Evolutionary conservation across 257 asterid genomes (phyloP).

Genomic region (Solanum ahanhuiri): DNA sequence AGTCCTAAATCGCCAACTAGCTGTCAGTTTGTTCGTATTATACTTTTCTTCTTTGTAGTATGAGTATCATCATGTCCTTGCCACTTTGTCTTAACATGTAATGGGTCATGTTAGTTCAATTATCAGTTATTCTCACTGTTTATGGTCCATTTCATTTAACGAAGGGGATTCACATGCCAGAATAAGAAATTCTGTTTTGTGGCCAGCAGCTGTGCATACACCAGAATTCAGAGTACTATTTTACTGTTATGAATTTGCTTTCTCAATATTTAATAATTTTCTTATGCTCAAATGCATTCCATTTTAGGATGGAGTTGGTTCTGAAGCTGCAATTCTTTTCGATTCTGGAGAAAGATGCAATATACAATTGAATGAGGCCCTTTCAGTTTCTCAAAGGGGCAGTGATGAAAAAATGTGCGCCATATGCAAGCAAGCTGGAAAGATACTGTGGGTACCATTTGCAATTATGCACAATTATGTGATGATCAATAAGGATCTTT

Average conservation of each 20-base stretch:
- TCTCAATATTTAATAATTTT: neutral
- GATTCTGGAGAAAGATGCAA: slow-evolving; percentile 16
- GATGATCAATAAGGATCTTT: neutral
- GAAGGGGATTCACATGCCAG: neutral
- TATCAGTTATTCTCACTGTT: neutral
- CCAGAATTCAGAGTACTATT: neutral
- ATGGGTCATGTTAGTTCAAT: neutral
- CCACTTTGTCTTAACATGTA: neutral
- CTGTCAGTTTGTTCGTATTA: neutral
- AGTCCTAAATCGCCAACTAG: neutral
- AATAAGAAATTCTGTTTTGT: neutral
- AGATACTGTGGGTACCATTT: slow-evolving; percentile 68
- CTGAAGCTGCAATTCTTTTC: slow-evolving; percentile 31
- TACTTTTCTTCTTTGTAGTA: neutral
- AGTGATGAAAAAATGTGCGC: slow-evolving; percentile 22
- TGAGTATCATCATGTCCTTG: neutral
- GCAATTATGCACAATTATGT: slow-evolving; percentile 5
- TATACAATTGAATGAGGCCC: slow-evolving; percentile 9
- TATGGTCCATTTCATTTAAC: neutral
- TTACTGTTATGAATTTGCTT: neutral
- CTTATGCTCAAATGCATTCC: slow-evolving; percentile 14
- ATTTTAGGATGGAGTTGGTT: slow-evolving; percentile 44
- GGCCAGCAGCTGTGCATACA: neutral
- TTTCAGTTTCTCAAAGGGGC: slow-evolving; percentile 22
- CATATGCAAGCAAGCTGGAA: slow-evolving; percentile 45